Conservation (phyloP, 2,329 filamentous ascomycete genomes). For the Myrmaecium sp. region DNA sequence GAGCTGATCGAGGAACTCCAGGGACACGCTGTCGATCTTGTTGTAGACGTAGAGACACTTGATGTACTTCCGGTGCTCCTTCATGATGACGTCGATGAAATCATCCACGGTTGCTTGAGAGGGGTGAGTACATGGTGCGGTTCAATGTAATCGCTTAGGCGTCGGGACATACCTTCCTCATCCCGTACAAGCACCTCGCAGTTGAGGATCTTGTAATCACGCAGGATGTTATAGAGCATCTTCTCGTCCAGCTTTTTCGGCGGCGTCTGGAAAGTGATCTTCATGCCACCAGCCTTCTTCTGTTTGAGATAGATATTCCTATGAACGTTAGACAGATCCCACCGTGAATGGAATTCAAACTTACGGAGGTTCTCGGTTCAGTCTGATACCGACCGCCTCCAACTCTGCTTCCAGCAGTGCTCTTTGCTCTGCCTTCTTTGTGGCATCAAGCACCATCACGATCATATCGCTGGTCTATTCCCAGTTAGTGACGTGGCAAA, state of each 20-base stretch:
- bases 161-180: constrained; percentile 49
- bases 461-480: constrained; percentile 88
- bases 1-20: constrained; percentile 83
- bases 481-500: too few relatives aligned
- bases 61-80: constrained; percentile 96
- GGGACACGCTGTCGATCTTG: constrained; percentile 90
- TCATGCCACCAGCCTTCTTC: constrained; percentile 96
- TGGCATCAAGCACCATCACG: constrained; percentile 92
- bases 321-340: not conserved
- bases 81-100: constrained; percentile 99
- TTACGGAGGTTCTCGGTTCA: constrained; percentile 82
- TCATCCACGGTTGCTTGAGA: constrained; percentile 73
- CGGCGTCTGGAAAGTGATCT: constrained; percentile 83
- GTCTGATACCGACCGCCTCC: constrained; percentile 82
- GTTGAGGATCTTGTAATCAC: constrained; percentile 98
- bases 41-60: constrained; percentile 93
- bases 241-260: constrained; percentile 91
- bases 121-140: constrained; percentile 3
- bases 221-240: constrained; percentile 93
- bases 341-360: constrained; percentile 12
- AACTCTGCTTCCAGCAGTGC: constrained; percentile 79
- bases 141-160: not conserved
- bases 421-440: constrained; percentile 87
- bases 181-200: constrained; percentile 91
- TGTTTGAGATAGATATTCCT: constrained; percentile 94